Percentiles rank a stretch among this genome's conserved stretches.
Conservation (phyloP, 345 rosid species). For the Eucalyptus marginata region DNA sequence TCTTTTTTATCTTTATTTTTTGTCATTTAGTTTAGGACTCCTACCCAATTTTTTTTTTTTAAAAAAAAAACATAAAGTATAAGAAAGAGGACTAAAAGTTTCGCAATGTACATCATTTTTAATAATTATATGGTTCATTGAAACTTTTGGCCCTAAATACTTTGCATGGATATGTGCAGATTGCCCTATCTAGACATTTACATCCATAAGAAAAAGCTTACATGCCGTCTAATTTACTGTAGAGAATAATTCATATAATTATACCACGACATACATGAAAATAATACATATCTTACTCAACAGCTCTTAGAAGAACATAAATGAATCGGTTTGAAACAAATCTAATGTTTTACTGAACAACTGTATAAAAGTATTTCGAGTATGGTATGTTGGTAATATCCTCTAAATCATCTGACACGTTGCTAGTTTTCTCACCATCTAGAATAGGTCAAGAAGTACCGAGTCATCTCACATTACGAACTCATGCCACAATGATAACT, state of each 20-base stretch:
- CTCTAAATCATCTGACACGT: neutral
- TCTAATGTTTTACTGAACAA: neutral
- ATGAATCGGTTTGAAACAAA: accelerated
- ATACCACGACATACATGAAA: neutral
- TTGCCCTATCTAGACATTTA: neutral
- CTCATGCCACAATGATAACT: neutral
- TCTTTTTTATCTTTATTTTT: neutral
- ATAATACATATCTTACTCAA: neutral
- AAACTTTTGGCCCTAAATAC: neutral
- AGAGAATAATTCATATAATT: neutral
- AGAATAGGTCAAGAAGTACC: neutral
- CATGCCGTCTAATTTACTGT: neutral
- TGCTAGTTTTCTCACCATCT: accelerated
- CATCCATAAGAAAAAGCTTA: accelerated
- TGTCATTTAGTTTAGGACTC: neutral
- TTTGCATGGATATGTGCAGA: neutral
- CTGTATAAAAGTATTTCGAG: neutral
- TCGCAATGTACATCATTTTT: neutral
- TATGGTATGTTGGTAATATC: neutral
- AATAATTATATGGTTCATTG: neutral
- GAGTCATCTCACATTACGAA: neutral
- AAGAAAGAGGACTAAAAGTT: neutral
- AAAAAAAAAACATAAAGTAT: too few species aligned
- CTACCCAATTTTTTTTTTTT: neutral
- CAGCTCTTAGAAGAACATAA: neutral